These are phyloP conservation scores for Podosphaera xanthii DNA, from an alignment of 2,329 filamentous ascomycete species.

Conservation along the genomic window DNA sequence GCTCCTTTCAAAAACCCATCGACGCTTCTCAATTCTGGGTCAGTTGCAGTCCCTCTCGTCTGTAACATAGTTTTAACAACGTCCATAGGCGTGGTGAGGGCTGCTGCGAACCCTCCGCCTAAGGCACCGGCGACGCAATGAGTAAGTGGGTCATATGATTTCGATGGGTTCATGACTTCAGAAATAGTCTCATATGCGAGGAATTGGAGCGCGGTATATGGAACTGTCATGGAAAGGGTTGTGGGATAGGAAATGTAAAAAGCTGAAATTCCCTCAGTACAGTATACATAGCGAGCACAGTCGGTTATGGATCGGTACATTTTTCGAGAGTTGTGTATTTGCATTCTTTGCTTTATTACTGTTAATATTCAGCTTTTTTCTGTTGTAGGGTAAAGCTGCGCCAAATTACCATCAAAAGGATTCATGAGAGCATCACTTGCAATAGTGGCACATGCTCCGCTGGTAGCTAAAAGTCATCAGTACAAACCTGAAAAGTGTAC, in stretches of 20 bases:
- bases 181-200: slow-evolving; percentile 94
- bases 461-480: slow-evolving; percentile 43
- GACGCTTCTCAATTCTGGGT: slow-evolving; percentile 36
- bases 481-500: background rate
- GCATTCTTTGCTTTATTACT: slow-evolving; percentile 99
- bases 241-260: slow-evolving; percentile 99
- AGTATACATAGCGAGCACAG: slow-evolving; percentile 75
- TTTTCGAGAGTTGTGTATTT: slow-evolving; percentile 77
- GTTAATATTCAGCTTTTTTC: slow-evolving; percentile 7
- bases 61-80: slow-evolving; percentile 97
- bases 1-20: slow-evolving; percentile 14
- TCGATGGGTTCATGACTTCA: slow-evolving; percentile 70
- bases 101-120: slow-evolving; percentile 81
- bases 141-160: slow-evolving; percentile 74
- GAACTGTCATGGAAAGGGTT: slow-evolving; percentile 93
- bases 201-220: slow-evolving; percentile 92
- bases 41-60: slow-evolving; percentile 64
- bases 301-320: slow-evolving; percentile 69
- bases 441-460: slow-evolving; percentile 85
- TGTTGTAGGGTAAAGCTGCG: no score
- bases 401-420: slow-evolving; percentile 65
- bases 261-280: slow-evolving; percentile 63
- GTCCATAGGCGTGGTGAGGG: slow-evolving; percentile 85
- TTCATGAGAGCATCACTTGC: slow-evolving; percentile 98
- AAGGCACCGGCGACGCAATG: slow-evolving; percentile 84